A percentile compares a stretch with the other conserved stretches of the same genome.
phyloP scores from a whole-genome alignment of 257 asterid species.

The Misopates orontium region DNA sequence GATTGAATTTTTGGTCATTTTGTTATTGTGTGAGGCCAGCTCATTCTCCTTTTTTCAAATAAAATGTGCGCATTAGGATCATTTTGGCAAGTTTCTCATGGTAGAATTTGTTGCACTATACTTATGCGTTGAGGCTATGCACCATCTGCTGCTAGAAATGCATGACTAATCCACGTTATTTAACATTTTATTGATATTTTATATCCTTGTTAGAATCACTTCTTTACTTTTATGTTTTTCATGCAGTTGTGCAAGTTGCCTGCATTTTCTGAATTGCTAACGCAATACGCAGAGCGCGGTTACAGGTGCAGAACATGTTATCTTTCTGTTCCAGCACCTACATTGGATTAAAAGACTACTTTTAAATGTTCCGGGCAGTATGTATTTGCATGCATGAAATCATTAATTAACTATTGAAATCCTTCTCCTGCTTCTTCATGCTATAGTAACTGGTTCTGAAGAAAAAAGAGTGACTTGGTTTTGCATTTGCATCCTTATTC shows the following conservation, averaged over 20 bases:
- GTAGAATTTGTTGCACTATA: neutral
- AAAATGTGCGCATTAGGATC: neutral
- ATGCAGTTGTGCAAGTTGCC: slow-evolving; percentile 72
- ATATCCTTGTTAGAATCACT: slow-evolving; percentile 18
- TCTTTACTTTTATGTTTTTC: slow-evolving; percentile 27
- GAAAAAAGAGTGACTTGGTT: neutral
- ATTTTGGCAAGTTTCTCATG: neutral
- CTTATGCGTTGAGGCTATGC: neutral
- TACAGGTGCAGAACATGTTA: slow-evolving; percentile 59
- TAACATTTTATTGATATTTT: slow-evolving; percentile 10
- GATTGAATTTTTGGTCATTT: neutral
- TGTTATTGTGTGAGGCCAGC: neutral
- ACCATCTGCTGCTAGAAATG: neutral
- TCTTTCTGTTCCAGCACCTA: slow-evolving; percentile 8
- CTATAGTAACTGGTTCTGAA: neutral
- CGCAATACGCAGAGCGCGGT: slow-evolving; percentile 67
- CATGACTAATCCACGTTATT: slow-evolving; percentile 8
- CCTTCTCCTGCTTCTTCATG: neutral
- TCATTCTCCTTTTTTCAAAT: neutral
- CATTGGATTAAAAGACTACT: neutral
- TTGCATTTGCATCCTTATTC: neutral
- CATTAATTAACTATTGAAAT: slow-evolving; percentile 8
- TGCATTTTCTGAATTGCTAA: slow-evolving; percentile 65
- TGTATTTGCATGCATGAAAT: neutral
- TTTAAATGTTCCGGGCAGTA: slow-evolving; percentile 5